Conservation (phyloP, 2,329 filamentous ascomycete species). For the Camptophora hylomeconis region DNA sequence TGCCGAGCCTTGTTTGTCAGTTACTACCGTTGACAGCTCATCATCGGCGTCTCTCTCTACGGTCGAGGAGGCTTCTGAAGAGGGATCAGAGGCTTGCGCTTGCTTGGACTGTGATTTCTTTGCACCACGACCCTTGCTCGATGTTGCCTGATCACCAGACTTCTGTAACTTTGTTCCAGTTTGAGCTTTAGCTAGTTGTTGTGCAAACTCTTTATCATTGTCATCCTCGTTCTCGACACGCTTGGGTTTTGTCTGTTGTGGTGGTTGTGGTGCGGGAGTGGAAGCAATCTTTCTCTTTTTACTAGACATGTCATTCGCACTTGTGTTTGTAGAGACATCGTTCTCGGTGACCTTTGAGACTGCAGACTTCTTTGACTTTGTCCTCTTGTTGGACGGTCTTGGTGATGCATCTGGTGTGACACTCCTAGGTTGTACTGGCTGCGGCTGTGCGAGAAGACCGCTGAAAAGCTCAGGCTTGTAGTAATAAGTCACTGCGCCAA, state of each 20-base stretch:
- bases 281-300: slow-evolving; percentile 31
- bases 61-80: slow-evolving; percentile 54
- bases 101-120: slow-evolving; percentile 31
- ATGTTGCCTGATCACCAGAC: slow-evolving; percentile 18
- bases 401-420: too few relatives aligned
- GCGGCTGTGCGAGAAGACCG: too few relatives aligned
- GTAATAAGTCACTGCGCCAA: background rate
- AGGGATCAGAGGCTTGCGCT: slow-evolving; percentile 30
- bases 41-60: slow-evolving; percentile 62
- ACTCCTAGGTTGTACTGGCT: too few relatives aligned
- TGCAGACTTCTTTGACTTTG: slow-evolving; percentile 13
- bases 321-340: slow-evolving; percentile 9
- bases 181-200: slow-evolving; percentile 57
- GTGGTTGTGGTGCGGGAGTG: slow-evolving; percentile 17
- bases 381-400: slow-evolving; percentile 8
- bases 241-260: slow-evolving; percentile 21
- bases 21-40: slow-evolving; percentile 58
- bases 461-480: slow-evolving; percentile 3
- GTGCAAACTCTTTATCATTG: slow-evolving; percentile 64
- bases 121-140: slow-evolving; percentile 30
- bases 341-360: slow-evolving; percentile 9
- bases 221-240: slow-evolving; percentile 10
- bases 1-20: slow-evolving; percentile 33
- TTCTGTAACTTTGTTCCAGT: slow-evolving; percentile 47
- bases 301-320: slow-evolving; percentile 12